phyloP scores from a whole-genome alignment of 78 protist genomes.

The slime mould (Dictyostelium discoideum) region DNA sequence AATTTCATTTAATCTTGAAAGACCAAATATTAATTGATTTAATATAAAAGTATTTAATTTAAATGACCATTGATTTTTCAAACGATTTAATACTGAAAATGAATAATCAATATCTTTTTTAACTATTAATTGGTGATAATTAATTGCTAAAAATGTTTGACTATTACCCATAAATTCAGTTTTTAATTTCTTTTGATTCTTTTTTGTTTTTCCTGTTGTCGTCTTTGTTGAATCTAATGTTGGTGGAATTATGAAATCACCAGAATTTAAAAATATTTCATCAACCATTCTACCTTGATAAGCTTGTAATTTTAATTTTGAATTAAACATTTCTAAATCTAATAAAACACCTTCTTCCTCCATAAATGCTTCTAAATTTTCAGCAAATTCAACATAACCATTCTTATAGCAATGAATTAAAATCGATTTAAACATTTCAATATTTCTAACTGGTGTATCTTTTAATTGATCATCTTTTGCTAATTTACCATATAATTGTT shows the following conservation, averaged over 20 bases:
- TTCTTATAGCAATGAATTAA: slow-evolving; percentile 22
- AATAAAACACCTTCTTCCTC: slow-evolving; percentile 4
- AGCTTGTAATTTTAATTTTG: slow-evolving; percentile 17
- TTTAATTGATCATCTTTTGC: not conserved
- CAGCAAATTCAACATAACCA: slow-evolving; percentile 16
- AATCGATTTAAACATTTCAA: slow-evolving; percentile 14
- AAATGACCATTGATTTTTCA: slow-evolving; percentile 35
- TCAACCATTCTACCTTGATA: not conserved
- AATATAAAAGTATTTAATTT: not conserved
- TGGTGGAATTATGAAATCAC: no score
- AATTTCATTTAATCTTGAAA: not conserved
- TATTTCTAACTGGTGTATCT: not conserved
- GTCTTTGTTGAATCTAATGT: not conserved
- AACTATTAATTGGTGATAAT: not conserved
- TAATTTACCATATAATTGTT: not conserved
- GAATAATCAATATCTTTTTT: not conserved
- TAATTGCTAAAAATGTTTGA: not conserved
- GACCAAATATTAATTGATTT: slow-evolving; percentile 7
- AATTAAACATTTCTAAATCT: slow-evolving; percentile 48
- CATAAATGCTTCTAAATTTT: slow-evolving; percentile 21
- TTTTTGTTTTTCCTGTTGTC: not conserved
- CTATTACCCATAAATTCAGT: not conserved
- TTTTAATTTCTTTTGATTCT: not conserved
- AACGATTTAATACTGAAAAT: not conserved
- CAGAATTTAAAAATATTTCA: not conserved